Conservation (phyloP, 805 yeast genomes). For the Saturnispora kantuleensis region DNA sequence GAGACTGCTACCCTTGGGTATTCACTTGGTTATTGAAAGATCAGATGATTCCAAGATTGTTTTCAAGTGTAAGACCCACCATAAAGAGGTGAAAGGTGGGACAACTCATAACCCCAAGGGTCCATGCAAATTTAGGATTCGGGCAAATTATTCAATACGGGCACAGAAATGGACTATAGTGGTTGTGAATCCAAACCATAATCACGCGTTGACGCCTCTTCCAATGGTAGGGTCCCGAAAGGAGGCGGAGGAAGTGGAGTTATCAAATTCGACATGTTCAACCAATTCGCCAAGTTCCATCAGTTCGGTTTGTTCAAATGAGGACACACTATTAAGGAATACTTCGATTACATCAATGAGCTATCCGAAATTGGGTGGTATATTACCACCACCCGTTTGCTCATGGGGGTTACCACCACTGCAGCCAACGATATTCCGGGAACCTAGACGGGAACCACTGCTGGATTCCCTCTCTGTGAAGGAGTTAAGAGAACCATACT, state of each 20-base stretch:
- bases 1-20: constrained; percentile 38
- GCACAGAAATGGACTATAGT: constrained; percentile 49
- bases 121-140: constrained; percentile 50
- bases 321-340: background rate
- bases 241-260: too few relatives aligned
- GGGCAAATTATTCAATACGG: constrained; percentile 51
- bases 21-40: constrained; percentile 50
- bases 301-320: background rate
- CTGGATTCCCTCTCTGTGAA: background rate
- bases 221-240: too few relatives aligned
- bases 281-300: background rate
- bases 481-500: too few relatives aligned
- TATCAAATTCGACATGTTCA: background rate
- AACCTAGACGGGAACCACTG: background rate
- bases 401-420: too few relatives aligned
- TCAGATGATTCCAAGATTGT: constrained; percentile 52
- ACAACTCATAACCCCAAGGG: background rate
- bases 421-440: too few relatives aligned
- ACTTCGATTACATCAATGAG: too few relatives aligned
- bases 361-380: too few relatives aligned
- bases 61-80: constrained; percentile 47
- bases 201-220: constrained; percentile 34
- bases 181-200: constrained; percentile 49
- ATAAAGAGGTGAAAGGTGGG: background rate
- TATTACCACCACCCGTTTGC: too few relatives aligned